Base-by-base conservation (phyloP, 306 rosid species). In the Canavalia ensiformis region DNA sequence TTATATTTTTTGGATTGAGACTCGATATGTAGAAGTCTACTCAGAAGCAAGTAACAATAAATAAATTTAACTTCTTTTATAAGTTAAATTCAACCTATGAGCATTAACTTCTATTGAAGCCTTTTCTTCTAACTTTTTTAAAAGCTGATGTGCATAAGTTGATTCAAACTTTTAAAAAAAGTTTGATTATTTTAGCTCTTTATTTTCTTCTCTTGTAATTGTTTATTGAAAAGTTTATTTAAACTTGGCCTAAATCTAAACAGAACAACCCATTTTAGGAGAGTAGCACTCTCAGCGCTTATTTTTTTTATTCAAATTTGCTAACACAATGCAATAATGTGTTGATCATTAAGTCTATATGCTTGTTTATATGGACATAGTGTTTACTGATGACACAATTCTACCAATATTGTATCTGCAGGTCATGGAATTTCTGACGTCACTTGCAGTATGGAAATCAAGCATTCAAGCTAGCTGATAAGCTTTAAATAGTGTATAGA, bases 351-450 rank as follows among this genome's bases (percentile, higher is more conserved):
- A 9, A 68, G 75, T 42, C 31, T 46, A 28, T 62, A 42, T 68
- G 35, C 5, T 44, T 66, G 68, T 41, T 44, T 11, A 64, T 58
- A 74, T 13, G 35, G 28, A 49, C 4, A 2, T 52, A 5, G 29
- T 41, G 37, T 18, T 79, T 57, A 33, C 1, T 52, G 1, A 30
- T 83, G 44, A 68, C 45, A 56, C 44, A 41, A 65, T 70, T 67
- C 1, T 5, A 13, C 60, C 31, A 47, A 37, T 41, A 30, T 55
- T 83, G 30, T 50, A 8, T 74, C 4, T 82, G 87, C 81, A 93
- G 97, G 99, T 96, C 12, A 90, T 96, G 99, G 89, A 89, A 79
- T 96, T 96, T 86, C 97, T 96, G 64, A 86, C 86, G 80, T 87
- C 94, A 75, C 85, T 96, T 82, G 97, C 82, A 41, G 59, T 55